These are phyloP conservation scores for Breynia disticha DNA, from an alignment of 441 rosid species.

Conservation along the genomic window DNA sequence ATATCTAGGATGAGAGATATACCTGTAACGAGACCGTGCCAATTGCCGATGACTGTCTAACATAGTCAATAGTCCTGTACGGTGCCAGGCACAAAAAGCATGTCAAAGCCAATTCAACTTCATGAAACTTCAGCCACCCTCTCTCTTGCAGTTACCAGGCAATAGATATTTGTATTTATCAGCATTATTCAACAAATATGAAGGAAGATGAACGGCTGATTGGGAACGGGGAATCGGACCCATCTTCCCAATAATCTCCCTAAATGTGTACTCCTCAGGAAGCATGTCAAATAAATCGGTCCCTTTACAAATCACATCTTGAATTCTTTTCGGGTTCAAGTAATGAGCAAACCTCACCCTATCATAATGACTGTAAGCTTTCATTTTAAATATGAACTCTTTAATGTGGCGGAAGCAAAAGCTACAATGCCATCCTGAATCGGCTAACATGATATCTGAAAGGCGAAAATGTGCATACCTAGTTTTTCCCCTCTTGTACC, in stretches of 20 bases:
- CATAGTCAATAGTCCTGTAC: too few relatives aligned
- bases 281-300: constrained; percentile 73
- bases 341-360: constrained; percentile 75
- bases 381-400: constrained; percentile 86
- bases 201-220: constrained; percentile 77
- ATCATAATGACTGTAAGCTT: constrained; percentile 85
- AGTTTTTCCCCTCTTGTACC: constrained; percentile 46
- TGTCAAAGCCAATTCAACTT: too few relatives aligned
- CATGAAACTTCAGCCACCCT: constrained; percentile 35
- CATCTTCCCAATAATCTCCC: constrained; percentile 72
- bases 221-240: constrained; percentile 68
- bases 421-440: constrained; percentile 95
- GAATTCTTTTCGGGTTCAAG: constrained; percentile 60
- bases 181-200: constrained; percentile 49
- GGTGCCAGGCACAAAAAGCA: too few relatives aligned
- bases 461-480: constrained; percentile 81
- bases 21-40: too few relatives aligned
- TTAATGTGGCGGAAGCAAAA: constrained; percentile 69
- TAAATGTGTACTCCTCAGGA: constrained; percentile 83
- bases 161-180: constrained; percentile 58
- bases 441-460: constrained; percentile 48
- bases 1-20: too few relatives aligned
- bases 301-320: constrained; percentile 79
- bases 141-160: constrained; percentile 79
- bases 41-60: too few relatives aligned